Conservation (phyloP, 305 asterid genomes). For the Lippia alba region DNA sequence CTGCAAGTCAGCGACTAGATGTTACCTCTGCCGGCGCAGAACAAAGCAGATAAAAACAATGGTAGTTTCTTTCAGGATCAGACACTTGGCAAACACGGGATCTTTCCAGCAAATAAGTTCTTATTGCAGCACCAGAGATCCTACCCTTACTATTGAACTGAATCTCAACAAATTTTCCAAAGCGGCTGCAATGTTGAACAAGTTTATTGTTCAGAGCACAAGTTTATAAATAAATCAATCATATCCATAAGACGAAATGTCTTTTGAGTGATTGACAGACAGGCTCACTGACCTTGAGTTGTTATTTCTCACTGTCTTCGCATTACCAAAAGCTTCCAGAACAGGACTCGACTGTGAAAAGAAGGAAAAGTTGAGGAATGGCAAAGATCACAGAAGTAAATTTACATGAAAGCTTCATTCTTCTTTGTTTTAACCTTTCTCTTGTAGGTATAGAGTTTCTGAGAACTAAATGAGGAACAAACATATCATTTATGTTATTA, state of each 20-base stretch:
- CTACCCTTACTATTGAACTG: conserved; percentile 73
- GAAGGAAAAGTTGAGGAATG: conserved; percentile 25
- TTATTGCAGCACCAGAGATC: conserved; percentile 90
- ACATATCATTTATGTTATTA: background rate
- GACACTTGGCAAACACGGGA: conserved; percentile 92
- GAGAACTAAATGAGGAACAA: conserved; percentile 42
- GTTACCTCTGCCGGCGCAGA: conserved; percentile 89
- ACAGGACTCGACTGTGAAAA: conserved; percentile 79
- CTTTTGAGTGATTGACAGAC: conserved; percentile 2
- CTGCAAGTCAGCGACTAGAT: conserved; percentile 12
- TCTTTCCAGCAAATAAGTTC: conserved; percentile 85
- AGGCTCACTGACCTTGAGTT: conserved; percentile 63
- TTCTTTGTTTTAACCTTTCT: conserved; percentile 11
- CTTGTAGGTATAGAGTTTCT: conserved; percentile 24
- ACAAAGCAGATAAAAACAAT: conserved; percentile 96
- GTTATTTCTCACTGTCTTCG: conserved; percentile 79
- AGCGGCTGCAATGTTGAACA: conserved; percentile 60
- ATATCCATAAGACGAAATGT: conserved; percentile 23
- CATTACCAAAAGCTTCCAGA: conserved; percentile 82
- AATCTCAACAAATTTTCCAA: conserved; percentile 88
- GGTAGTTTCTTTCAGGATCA: conserved; percentile 97
- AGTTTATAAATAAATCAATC: conserved; percentile 19
- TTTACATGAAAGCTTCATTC: conserved; percentile 19
- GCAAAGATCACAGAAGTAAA: conserved; percentile 16
- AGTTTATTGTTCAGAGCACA: conserved; percentile 13